These are phyloP conservation scores for Starmerella geochares DNA, from an alignment of 805 yeast species.

Conservation along the genomic window DNA sequence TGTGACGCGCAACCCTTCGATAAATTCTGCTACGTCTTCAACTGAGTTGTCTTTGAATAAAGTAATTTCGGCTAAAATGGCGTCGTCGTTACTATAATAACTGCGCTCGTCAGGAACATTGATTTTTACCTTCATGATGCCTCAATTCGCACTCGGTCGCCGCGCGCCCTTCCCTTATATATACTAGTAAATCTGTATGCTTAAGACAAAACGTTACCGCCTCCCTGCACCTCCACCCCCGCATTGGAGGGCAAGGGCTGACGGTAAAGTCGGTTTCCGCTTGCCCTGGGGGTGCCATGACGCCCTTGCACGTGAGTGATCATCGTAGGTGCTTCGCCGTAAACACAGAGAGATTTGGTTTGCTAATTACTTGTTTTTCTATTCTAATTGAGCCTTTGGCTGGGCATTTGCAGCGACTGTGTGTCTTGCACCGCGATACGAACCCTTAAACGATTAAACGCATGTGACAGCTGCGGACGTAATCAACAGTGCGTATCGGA, in stretches of 20 bases:
- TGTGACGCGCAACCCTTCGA: background rate
- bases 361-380: no score
- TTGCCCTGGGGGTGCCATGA: background rate
- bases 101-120: background rate
- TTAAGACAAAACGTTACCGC: background rate
- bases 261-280: slow-evolving; percentile 2
- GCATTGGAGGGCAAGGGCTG: slow-evolving; percentile 4
- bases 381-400: no score
- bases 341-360: no score
- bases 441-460: background rate
- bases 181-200: no score
- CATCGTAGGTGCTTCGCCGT: no score
- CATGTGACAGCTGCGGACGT: background rate
- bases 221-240: slow-evolving; percentile 1
- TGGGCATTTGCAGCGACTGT: no score
- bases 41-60: slow-evolving; percentile 4
- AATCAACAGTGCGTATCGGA: background rate
- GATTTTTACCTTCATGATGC: background rate
- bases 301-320: background rate
- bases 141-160: no score
- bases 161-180: no score
- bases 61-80: slow-evolving; percentile 6
- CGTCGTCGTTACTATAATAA: slow-evolving; percentile 15
- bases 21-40: background rate
- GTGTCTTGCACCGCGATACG: background rate